Evolutionary conservation across 2,329 filamentous ascomycete species (phyloP).

Genomic region (Ophiognomonia clavigignenti-juglandacearum): DNA sequence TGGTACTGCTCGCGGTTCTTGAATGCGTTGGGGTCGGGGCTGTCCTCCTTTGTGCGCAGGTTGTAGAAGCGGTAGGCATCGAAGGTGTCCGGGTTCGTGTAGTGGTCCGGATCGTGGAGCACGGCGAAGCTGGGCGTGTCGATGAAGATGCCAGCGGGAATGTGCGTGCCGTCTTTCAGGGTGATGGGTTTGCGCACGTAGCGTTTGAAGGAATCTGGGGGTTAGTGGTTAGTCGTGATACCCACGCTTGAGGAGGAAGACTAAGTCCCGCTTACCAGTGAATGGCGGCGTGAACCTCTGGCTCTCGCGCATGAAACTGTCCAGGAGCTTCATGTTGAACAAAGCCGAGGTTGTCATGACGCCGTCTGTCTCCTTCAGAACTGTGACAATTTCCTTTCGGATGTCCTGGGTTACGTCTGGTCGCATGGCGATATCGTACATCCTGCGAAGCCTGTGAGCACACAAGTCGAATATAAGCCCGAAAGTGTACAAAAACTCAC

Average conservation of each 20-base stretch:
- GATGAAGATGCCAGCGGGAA: conserved; percentile 32
- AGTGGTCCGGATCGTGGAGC: conserved; percentile 29
- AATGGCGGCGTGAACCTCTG: conserved; percentile 13
- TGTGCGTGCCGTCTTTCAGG: conserved; percentile 44
- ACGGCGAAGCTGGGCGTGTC: conserved; percentile 31
- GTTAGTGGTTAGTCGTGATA: not conserved
- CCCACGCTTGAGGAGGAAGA: fast-evolving
- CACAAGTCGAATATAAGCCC: no score
- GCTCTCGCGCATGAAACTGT: conserved; percentile 16
- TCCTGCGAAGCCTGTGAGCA: not conserved
- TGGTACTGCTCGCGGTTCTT: conserved; percentile 29
- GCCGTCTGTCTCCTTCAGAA: conserved; percentile 24
- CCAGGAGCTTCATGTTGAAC: conserved; percentile 16
- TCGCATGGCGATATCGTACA: conserved; percentile 43
- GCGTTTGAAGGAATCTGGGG: conserved; percentile 36
- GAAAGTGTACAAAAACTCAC: conserved; percentile 19
- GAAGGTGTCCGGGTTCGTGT: conserved; percentile 27
- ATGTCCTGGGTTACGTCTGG: conserved; percentile 45
- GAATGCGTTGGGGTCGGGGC: conserved; percentile 21
- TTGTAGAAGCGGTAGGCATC: conserved; percentile 31
- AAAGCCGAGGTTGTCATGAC: conserved; percentile 16
- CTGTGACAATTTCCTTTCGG: conserved; percentile 39
- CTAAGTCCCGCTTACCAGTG: conserved; percentile 25
- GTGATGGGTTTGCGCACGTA: conserved; percentile 42
- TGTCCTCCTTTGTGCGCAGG: conserved; percentile 20